Percentiles rank a stretch among this genome's conserved stretches.
phyloP scores from a whole-genome alignment of 495 filamentous ascomycete genomes.

The Sphaerosporella brunnea region DNA sequence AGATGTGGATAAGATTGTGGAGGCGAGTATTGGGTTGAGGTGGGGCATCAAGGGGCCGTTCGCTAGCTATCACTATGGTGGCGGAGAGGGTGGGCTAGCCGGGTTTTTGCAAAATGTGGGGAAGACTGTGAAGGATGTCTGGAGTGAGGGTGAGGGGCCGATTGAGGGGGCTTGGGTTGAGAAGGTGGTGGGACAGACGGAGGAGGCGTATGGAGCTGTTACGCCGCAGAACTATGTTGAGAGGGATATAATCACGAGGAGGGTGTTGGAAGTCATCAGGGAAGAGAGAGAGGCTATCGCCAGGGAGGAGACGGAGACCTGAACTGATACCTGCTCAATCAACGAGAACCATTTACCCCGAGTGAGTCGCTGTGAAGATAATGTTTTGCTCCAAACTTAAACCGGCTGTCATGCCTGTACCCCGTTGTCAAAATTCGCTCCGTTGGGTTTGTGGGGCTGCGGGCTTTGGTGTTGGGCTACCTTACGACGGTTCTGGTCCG shows the following conservation, averaged over 20 bases:
- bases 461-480: no score
- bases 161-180: constrained; percentile 24
- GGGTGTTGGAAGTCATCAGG: constrained; percentile 11
- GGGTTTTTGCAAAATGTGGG: constrained; percentile 41
- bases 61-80: constrained; percentile 43
- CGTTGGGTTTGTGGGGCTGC: no score
- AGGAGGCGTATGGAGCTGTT: constrained; percentile 10
- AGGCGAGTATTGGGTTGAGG: constrained; percentile 30
- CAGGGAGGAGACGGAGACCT: neutral
- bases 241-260: constrained; percentile 12
- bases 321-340: no score
- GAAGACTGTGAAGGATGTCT: constrained; percentile 37
- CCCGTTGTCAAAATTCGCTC: no score
- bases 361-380: no score
- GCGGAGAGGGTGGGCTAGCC: constrained; percentile 36
- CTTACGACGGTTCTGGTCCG: no score
- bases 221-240: constrained; percentile 7
- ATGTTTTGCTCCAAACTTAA: no score
- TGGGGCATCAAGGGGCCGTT: constrained; percentile 44
- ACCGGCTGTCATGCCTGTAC: no score
- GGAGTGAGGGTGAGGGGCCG: constrained; percentile 32
- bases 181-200: constrained; percentile 16
- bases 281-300: constrained; percentile 6
- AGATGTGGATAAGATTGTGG: constrained; percentile 33
- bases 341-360: no score